These are phyloP conservation scores for Dioscorea zingiberensis DNA, from an alignment of 106 monocot genomes.

Conservation along the genomic window DNA sequence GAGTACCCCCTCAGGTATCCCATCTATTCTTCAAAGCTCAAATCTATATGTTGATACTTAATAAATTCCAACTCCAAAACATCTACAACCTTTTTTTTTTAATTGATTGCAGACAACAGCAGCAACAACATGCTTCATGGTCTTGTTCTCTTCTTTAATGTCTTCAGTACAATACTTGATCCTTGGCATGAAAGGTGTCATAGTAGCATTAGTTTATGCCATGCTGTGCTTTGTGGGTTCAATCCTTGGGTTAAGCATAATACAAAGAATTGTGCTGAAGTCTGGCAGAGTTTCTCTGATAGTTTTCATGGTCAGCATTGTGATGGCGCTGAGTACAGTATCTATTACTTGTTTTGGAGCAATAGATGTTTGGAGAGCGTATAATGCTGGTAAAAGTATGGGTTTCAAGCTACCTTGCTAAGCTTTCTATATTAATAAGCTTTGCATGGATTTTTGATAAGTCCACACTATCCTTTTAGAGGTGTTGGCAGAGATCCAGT, in stretches of 20 bases:
- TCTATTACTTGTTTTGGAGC: conserved; percentile 58
- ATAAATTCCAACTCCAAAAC: too few species aligned
- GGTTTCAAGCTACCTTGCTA: conserved; percentile 63
- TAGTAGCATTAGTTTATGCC: too few species aligned
- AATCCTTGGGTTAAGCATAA: conserved; percentile 33
- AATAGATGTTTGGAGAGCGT: conserved; percentile 60
- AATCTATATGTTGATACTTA: too few species aligned
- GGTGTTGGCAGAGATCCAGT: too few species aligned
- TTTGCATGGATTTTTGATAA: too few species aligned
- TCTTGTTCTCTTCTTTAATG: too few species aligned
- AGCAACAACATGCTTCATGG: conserved; percentile 66
- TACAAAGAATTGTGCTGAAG: conserved; percentile 37
- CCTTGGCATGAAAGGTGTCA: too few species aligned
- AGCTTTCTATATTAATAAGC: neutral
- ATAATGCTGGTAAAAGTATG: conserved; percentile 48
- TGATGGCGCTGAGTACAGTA: conserved; percentile 64
- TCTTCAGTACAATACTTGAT: too few species aligned
- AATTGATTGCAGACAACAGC: conserved; percentile 48
- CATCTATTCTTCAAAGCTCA: neutral
- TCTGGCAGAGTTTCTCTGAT: conserved; percentile 69
- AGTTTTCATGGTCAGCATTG: conserved; percentile 53
- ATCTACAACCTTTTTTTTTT: neutral
- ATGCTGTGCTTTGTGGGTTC: conserved; percentile 58
- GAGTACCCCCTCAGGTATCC: conserved; percentile 65
- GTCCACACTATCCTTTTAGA: too few species aligned